phyloP scores from a whole-genome alignment of 495 filamentous ascomycete species.

The Penicillium salamii region DNA sequence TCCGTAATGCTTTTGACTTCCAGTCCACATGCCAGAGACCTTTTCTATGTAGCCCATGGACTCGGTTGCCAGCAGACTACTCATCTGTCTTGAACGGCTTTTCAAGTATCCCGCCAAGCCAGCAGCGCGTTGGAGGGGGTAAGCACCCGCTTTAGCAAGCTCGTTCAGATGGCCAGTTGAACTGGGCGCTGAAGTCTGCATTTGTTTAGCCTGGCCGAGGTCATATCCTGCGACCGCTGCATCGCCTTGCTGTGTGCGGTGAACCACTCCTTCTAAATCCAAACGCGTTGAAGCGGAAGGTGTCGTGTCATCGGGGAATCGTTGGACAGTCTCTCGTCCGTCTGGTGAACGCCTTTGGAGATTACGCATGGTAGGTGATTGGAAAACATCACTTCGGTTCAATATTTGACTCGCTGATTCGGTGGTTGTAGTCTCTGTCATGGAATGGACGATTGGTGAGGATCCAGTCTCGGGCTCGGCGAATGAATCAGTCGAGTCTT shows the following conservation, averaged over 20 bases:
- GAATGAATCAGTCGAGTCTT: slow-evolving; percentile 74
- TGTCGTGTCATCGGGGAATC: slow-evolving; percentile 44
- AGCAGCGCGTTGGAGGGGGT: slow-evolving; percentile 82
- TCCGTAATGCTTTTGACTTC: slow-evolving; percentile 83
- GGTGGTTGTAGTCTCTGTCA: slow-evolving; percentile 66
- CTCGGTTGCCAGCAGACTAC: slow-evolving; percentile 80
- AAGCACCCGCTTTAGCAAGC: slow-evolving; percentile 69
- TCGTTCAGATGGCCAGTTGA: slow-evolving; percentile 34
- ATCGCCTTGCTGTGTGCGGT: neutral
- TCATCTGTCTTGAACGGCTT: slow-evolving; percentile 74
- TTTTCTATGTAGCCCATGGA: slow-evolving; percentile 98
- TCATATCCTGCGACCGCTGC: slow-evolving; percentile 14
- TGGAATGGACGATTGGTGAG: slow-evolving; percentile 64
- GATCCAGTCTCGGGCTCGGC: slow-evolving; percentile 67
- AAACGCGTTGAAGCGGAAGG: slow-evolving; percentile 25
- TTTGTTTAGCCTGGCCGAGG: slow-evolving; percentile 21
- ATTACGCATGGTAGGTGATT: slow-evolving; percentile 69
- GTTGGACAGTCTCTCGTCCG: slow-evolving; percentile 22
- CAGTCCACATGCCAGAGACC: slow-evolving; percentile 96
- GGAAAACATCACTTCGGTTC: slow-evolving; percentile 81
- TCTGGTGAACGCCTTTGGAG: slow-evolving; percentile 32
- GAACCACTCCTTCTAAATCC: neutral
- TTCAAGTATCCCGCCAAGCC: slow-evolving; percentile 82
- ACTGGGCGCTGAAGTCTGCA: slow-evolving; percentile 1
- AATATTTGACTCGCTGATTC: slow-evolving; percentile 90